Base-by-base conservation (phyloP, 2,329 filamentous ascomycete genomes). In the Phialophora verrucosa region DNA sequence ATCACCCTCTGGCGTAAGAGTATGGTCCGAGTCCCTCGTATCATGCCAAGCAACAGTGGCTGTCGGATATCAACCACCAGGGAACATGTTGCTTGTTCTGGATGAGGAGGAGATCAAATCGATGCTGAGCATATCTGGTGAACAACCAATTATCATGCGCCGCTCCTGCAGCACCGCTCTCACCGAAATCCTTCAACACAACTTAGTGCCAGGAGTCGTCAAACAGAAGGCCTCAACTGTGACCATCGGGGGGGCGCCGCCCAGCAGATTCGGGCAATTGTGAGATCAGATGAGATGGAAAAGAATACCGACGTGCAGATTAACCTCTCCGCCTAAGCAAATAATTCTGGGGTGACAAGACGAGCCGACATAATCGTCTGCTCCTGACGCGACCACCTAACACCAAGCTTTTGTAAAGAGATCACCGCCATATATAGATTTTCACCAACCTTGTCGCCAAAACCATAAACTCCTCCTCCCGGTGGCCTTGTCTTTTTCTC, bases 261-360 rank as follows among this genome's bases (percentile, higher is more conserved):
- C n/a, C n/a, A 20, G 29, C 53, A n/a, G 53, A 11, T 35, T 35
- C 29, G 49, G 25, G 53, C 29, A 11, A 17, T n/a, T 17, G 10
- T 55, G 53, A 55, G 53, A 55, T 55, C 53, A 20, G 27, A 32
- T 55, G 53, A 31, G 51, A 54, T 54, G 51, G 12, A 55, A 35
- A 10, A 12, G 20, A 32, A 35, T 17, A 53, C 20, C 29, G 25
- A 31, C 53, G n/a, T 35, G 27, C 53, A 55, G 14, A 55, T 32
- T n/a, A 20, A 10, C 53, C 29, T 20, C n/a, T 32, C 53, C 5
- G 38, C 5, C 27, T 32, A 4, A 32, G 20, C 3, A 31, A 35
- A 10, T 29, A 31, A 17, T 20, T 35, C 53, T 55, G 53, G 29
- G 29, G 25, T 31, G 17, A 32, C 17, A 17, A 29, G 6, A 11